Evolutionary conservation across 257 asterid genomes (phyloP).

Genomic region (Solanum bukasovii): DNA sequence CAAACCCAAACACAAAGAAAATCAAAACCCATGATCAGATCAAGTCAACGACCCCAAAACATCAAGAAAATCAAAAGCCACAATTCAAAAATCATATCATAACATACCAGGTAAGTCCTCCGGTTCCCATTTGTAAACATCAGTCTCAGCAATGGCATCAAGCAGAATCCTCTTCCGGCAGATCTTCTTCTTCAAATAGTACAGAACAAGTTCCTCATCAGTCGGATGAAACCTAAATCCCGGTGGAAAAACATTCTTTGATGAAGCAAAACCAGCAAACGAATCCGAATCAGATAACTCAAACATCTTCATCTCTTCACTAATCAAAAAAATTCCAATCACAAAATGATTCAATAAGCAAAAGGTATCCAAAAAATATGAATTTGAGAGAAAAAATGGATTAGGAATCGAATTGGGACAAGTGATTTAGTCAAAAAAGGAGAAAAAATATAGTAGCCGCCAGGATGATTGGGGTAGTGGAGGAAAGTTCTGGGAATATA

Average conservation of each 20-base stretch:
- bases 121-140: slow-evolving; percentile 81
- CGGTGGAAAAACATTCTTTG: slow-evolving; percentile 37
- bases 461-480: too few relatives aligned
- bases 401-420: not conserved
- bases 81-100: not conserved
- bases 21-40: not conserved
- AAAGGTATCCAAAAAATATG: not conserved
- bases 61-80: not conserved
- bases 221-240: slow-evolving; percentile 95
- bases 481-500: not conserved
- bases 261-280: not conserved
- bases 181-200: slow-evolving; percentile 62
- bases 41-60: slow-evolving; percentile 3
- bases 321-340: not conserved
- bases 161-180: slow-evolving; percentile 30
- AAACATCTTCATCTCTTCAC: not conserved
- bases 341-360: not conserved
- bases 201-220: slow-evolving; percentile 73
- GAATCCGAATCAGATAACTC: not conserved
- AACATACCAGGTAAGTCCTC: slow-evolving; percentile 70
- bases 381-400: not conserved
- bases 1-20: not conserved
- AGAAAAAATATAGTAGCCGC: not conserved
- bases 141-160: slow-evolving; percentile 59
- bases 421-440: not conserved